Evolutionary conservation across 2,329 filamentous ascomycete species (phyloP), one percentile per base, ranked within the genome.

Genomic region (Leptosphaerulina australis): DNA sequence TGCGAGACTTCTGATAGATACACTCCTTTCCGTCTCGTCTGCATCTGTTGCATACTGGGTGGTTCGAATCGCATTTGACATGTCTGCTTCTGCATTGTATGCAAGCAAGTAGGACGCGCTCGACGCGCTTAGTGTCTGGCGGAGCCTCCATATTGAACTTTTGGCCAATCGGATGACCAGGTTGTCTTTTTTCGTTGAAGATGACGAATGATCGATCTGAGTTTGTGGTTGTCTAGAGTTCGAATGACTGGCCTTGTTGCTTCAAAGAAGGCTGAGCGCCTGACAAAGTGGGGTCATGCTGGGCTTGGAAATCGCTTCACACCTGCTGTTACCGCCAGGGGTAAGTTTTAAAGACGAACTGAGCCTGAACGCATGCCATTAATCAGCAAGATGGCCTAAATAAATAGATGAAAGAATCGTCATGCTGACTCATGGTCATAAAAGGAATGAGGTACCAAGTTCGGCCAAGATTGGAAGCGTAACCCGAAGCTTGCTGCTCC

Each of bases 51-150:
- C 68, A 71, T 3, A 52, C 31, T 2, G 69, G 69, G 36, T 68
- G 64, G 3, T 59, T 64, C 3, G 66, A 60, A 55, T 70, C 69
- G 47, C 69, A 72, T 48, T 68, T 71, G 11, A 72, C 67, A 30
- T 71, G 68, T 30, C 69, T 57, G 34, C 49, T 58, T n/a, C 69
- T 60, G 30, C 69, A 72, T 44, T 69, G 67, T 11, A 69, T 44
- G 49, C 69, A 72, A 18, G 69, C 69, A 5, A 71, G 45, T 15
- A 57, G 39, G n/a, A 69, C 67, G 11, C 69, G 65, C 28, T 69
- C 57, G 30, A 66, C 60, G 4, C 59, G 60, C 46, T 55, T 66
- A 9, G 57, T 21, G 15, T 57, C 51, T 26, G 53, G 18, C 11
- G 44, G 18, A 44, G 37, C 9, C 43, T 67, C 62, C 68, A 69